Percentiles rank a stretch among this genome's conserved stretches.
These are phyloP conservation scores for Fusarium concolor DNA, from an alignment of 2,329 filamentous ascomycete species.

Conservation along the genomic window DNA sequence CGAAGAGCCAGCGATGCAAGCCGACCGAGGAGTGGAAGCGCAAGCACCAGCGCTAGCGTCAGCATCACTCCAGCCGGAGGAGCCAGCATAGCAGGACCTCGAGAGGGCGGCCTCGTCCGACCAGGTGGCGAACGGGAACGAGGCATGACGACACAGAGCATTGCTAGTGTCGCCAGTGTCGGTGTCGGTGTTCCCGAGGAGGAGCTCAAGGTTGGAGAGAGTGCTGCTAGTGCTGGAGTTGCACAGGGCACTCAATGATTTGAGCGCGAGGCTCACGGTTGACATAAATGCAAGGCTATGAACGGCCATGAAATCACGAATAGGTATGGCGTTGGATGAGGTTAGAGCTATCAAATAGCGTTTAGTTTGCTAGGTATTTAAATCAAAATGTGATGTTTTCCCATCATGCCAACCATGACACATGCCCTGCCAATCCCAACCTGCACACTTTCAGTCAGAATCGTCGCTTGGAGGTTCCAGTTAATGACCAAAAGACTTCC, in stretches of 20 bases:
- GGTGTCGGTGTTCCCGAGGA: constrained; percentile 69
- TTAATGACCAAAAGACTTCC: too few species aligned
- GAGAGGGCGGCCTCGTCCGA: constrained; percentile 51
- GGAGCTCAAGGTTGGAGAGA: constrained; percentile 71
- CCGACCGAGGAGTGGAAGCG: constrained; percentile 63
- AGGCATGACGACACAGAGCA: constrained; percentile 56
- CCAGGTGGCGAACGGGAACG: constrained; percentile 54
- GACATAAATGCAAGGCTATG: not conserved
- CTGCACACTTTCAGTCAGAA: too few species aligned
- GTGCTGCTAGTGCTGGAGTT: constrained; percentile 63
- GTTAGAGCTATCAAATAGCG: constrained; percentile 31
- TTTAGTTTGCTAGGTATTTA: not conserved
- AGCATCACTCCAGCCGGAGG: constrained; percentile 54
- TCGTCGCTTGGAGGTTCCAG: too few species aligned
- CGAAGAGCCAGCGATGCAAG: constrained; percentile 61
- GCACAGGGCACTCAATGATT: constrained; percentile 27
- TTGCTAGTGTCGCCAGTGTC: constrained; percentile 60
- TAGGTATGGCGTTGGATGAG: constrained; percentile 42
- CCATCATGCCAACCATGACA: not conserved
- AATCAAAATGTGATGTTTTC: constrained; percentile 4
- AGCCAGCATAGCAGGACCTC: constrained; percentile 59
- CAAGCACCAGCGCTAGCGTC: constrained; percentile 64
- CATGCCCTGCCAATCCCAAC: not conserved
- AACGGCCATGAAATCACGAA: constrained; percentile 36
- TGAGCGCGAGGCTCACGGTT: not conserved